Evolutionary conservation across 768 basidiomycete species (phyloP).

Genomic region (Auricularia sp.): DNA sequence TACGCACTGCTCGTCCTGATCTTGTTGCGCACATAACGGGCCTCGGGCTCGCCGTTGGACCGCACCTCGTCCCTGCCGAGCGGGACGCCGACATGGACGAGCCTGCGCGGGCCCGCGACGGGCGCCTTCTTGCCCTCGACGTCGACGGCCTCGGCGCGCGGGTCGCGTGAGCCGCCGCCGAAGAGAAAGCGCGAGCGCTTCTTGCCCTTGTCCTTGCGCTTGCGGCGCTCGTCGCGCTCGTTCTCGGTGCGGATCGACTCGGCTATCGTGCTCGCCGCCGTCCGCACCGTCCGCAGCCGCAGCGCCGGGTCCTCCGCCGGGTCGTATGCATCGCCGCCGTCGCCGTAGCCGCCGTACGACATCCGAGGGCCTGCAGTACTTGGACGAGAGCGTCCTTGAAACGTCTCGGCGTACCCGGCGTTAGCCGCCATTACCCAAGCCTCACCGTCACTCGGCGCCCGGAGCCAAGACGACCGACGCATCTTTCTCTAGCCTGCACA

Average conservation of each 20-base stretch:
- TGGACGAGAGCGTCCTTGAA: too few species aligned
- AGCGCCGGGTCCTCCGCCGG: slow-evolving; percentile 58
- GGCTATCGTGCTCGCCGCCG: slow-evolving; percentile 82
- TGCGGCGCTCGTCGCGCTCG: slow-evolving; percentile 48
- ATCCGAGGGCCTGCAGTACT: too few species aligned
- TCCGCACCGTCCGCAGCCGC: slow-evolving; percentile 83
- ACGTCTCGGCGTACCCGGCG: too few species aligned
- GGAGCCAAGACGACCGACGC: too few species aligned
- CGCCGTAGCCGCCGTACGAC: too few species aligned
- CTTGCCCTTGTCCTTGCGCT: slow-evolving; percentile 26
- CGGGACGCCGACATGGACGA: slow-evolving; percentile 71
- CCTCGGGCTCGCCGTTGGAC: slow-evolving; percentile 62
- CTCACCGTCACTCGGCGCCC: too few species aligned
- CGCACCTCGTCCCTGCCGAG: slow-evolving; percentile 57
- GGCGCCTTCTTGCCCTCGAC: slow-evolving; percentile 25
- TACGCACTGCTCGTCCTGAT: slow-evolving; percentile 84
- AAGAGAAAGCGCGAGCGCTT: slow-evolving; percentile 24
- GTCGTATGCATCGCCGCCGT: not conserved
- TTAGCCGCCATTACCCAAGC: too few species aligned
- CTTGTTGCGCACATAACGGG: slow-evolving; percentile 83
- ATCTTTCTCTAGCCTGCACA: too few species aligned
- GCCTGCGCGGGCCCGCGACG: slow-evolving; percentile 46
- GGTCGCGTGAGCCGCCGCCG: slow-evolving; percentile 7
- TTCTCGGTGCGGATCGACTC: slow-evolving; percentile 74
- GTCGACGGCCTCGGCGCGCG: slow-evolving; percentile 9